Conservation (phyloP, 169 alveolate species). For the Cyclospora cayetanensis region DNA sequence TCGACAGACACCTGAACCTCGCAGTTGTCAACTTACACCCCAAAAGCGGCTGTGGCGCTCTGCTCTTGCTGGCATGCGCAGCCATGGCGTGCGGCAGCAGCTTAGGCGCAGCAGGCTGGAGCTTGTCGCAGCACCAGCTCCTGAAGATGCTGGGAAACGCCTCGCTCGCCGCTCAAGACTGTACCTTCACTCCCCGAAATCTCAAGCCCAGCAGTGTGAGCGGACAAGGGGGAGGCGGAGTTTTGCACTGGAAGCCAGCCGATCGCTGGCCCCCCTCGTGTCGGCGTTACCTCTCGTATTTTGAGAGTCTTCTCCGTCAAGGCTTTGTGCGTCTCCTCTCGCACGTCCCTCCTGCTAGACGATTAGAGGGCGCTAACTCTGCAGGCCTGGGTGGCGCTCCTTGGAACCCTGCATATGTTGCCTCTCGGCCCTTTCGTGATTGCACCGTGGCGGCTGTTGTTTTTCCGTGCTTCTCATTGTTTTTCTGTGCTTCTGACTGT, state of each 20-base stretch:
- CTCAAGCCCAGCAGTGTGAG: not conserved
- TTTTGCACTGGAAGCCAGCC: constrained; percentile 55
- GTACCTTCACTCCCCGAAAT: not conserved
- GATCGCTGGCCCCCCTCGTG: constrained; percentile 65
- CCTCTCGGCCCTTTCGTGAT: not conserved
- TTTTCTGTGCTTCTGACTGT: no score
- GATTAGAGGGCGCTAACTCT: no score
- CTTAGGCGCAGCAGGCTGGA: constrained; percentile 28
- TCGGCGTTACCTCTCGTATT: constrained; percentile 56
- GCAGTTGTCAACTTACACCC: constrained; percentile 48
- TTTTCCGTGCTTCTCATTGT: no score
- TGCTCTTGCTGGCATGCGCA: constrained; percentile 61
- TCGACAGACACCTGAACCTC: constrained; percentile 41
- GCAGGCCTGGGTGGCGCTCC: no score
- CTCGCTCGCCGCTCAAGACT: constrained; percentile 56
- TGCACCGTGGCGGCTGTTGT: not conserved
- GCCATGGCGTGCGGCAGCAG: constrained; percentile 40
- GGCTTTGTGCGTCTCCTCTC: not conserved
- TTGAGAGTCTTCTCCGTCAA: constrained; percentile 43
- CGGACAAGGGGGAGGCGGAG: constrained; percentile 55
- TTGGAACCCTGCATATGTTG: not conserved
- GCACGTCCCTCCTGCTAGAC: no score
- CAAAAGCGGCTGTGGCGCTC: constrained; percentile 38
- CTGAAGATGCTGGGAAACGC: constrained; percentile 54
- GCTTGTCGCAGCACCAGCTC: constrained; percentile 42